A percentile compares a stretch with the other conserved stretches of the same genome.
Evolutionary conservation across 1,284 basidiomycete species (phyloP).

Genomic region (Papiliotrema terrestris): DNA sequence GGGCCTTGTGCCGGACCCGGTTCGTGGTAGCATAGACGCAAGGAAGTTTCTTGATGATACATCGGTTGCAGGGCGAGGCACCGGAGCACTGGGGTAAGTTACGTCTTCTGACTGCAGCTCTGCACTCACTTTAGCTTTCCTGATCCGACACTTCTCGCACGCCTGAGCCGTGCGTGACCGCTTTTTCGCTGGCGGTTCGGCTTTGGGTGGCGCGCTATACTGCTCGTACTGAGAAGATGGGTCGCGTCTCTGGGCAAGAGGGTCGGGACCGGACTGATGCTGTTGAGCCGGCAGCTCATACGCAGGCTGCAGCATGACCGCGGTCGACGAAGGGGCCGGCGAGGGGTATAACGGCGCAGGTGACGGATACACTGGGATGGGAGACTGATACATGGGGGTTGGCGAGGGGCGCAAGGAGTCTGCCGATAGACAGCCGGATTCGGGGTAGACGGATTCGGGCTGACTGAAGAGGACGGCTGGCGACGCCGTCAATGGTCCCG

Average conservation of each 20-base stretch:
- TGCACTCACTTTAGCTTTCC: constrained; percentile 7
- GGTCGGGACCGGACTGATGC: neutral
- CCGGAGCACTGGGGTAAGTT: constrained; percentile 6
- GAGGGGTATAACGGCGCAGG: too few relatives aligned
- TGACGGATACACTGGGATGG: neutral
- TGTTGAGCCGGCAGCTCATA: neutral
- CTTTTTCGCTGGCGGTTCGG: constrained; percentile 1
- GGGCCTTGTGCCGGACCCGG: neutral
- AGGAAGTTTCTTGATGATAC: constrained; percentile 1
- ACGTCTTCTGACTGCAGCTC: neutral
- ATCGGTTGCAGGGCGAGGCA: constrained; percentile 3
- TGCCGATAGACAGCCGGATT: neutral
- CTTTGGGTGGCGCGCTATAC: too few relatives aligned
- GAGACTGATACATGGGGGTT: neutral
- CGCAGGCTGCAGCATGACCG: too few relatives aligned
- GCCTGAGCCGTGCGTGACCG: constrained; percentile 10
- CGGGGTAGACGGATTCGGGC: neutral
- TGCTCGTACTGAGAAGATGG: neutral
- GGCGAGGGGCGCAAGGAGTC: neutral
- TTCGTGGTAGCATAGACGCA: neutral
- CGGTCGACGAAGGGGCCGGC: too few relatives aligned
- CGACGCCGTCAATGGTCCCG: neutral
- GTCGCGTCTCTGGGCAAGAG: too few relatives aligned
- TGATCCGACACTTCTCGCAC: constrained; percentile 10
- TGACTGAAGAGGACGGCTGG: constrained; percentile 2